Percentiles rank a stretch among this genome's conserved stretches.
These are phyloP conservation scores for Phytophthora sp. DNA, from an alignment of 352 stramenopile genomes.

Conservation along the genomic window DNA sequence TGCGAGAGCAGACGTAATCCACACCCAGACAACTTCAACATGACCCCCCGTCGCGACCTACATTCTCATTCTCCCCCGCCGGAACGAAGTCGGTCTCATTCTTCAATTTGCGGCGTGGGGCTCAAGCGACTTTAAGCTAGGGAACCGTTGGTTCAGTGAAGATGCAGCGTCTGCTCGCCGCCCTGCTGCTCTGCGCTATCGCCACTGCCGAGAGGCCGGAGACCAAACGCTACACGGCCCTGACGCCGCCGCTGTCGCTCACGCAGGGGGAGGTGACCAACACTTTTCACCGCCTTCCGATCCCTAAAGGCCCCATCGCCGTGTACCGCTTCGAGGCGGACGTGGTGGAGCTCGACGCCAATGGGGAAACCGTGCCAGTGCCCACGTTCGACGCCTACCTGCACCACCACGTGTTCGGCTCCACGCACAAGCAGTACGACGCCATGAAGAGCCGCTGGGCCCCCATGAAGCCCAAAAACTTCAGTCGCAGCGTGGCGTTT, in stretches of 20 bases:
- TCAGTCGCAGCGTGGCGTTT: conserved; percentile 79
- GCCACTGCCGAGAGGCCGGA: conserved; percentile 23
- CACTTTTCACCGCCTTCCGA: conserved; percentile 70
- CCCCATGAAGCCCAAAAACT: conserved; percentile 79
- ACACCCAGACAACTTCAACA: conserved; percentile 14
- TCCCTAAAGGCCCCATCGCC: conserved; percentile 79
- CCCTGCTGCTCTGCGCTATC: conserved; percentile 7
- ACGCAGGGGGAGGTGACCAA: conserved; percentile 80
- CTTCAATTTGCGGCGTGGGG: background rate
- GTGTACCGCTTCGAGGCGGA: conserved; percentile 85
- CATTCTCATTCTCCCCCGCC: background rate
- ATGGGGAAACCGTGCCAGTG: conserved; percentile 57
- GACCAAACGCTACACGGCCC: conserved; percentile 67
- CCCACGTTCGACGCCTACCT: conserved; percentile 79
- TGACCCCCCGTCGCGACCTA: too few species aligned
- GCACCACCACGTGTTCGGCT: conserved; percentile 85
- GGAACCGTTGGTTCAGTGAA: conserved; percentile 1
- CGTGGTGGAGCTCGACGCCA: conserved; percentile 64
- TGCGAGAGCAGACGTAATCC: too few species aligned
- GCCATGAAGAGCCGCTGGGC: conserved; percentile 52
- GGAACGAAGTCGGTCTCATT: background rate
- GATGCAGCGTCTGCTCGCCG: conserved; percentile 10
- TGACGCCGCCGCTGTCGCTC: conserved; percentile 66
- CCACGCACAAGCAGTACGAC: conserved; percentile 69
- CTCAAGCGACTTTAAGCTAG: background rate